A percentile compares a stretch with the other conserved stretches of the same genome.
Conservation (phyloP, 2,329 filamentous ascomycete species). For the Aspergillus sp. region DNA sequence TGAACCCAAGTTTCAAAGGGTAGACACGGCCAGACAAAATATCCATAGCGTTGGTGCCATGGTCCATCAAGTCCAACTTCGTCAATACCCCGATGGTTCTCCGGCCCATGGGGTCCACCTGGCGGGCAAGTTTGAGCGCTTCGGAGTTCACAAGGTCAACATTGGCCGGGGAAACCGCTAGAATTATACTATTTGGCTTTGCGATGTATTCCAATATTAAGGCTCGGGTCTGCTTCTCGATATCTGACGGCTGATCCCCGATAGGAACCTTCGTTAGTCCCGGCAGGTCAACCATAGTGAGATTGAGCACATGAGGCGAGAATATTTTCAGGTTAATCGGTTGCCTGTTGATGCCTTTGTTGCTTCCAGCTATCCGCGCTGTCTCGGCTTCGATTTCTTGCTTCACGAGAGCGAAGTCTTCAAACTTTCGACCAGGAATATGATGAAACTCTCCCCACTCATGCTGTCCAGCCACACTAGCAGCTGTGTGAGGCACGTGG, state of each 20-base stretch:
- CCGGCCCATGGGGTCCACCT: constrained; percentile 92
- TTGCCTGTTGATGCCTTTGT: constrained; percentile 97
- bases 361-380: constrained; percentile 87
- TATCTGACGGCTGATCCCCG: constrained; percentile 94
- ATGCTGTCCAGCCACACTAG: constrained; percentile 65
- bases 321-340: constrained; percentile 99
- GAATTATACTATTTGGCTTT: constrained; percentile 96
- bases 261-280: constrained; percentile 98
- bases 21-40: constrained; percentile 98
- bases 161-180: constrained; percentile 95
- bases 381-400: constrained; percentile 98
- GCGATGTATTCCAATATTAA: constrained; percentile 98
- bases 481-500: constrained; percentile 72
- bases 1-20: constrained; percentile 93
- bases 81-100: constrained; percentile 96
- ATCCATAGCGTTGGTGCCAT: constrained; percentile 95
- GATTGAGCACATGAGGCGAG: constrained; percentile 91
- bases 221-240: constrained; percentile 96
- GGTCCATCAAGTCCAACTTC: constrained; percentile 97
- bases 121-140: constrained; percentile 89
- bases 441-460: constrained; percentile 98
- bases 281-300: constrained; percentile 93
- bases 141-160: constrained; percentile 99
- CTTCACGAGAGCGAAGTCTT: constrained; percentile 89
- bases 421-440: constrained; percentile 82